Evolutionary conservation across 2,329 filamentous ascomycete genomes (phyloP), one percentile per base, ranked within the genome.

Genomic region (Pyricularia pennisetigena): DNA sequence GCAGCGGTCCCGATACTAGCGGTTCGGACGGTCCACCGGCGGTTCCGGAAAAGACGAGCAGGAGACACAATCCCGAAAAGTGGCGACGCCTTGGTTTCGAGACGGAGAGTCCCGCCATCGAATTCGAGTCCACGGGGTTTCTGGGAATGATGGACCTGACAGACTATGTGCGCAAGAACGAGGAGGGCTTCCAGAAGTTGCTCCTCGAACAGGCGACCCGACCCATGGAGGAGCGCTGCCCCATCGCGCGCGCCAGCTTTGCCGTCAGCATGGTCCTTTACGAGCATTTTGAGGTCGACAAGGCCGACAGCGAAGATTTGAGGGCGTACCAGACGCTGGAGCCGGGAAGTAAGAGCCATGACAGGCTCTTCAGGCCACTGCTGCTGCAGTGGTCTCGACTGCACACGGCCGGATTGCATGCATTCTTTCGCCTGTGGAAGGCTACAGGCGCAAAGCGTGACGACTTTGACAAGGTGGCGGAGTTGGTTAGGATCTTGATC

Each of bases 111-210:
- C 95, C 95, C 3, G 89, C 89, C 0, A 85, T 85, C 73, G 95
- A 99, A 73, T 98, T 99, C 75, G 89, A 93, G 24, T 82, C 87
- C 57, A 90, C 91, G 30, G 95, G 95, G 0, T 98, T 94, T 76
- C 79, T 99, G 68, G 95, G 95, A 30, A 92, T 99, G 87, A 98
- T 99, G 94, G 95, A 99, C 77, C 79, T 99, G 74, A 92, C 93
- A 2, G 94, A 98, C 77, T 99, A 93, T 76, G 93, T 97, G 65
- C 87, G 91, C 74, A 97, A 93, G 76, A 90, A 97, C 75, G 93
- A 97, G 76, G 94, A 97, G 75, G 88, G 88, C 12, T 98, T 97
- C 73, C 94, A 97, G 76, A 97, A 97, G 79, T 83, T 97, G 72
- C 80, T 99, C 20, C 82, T 97, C 49, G 95, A 99, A 78, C 95